Base-by-base conservation (phyloP, 441 rosid genomes). In the Gossypium davidsonii region DNA sequence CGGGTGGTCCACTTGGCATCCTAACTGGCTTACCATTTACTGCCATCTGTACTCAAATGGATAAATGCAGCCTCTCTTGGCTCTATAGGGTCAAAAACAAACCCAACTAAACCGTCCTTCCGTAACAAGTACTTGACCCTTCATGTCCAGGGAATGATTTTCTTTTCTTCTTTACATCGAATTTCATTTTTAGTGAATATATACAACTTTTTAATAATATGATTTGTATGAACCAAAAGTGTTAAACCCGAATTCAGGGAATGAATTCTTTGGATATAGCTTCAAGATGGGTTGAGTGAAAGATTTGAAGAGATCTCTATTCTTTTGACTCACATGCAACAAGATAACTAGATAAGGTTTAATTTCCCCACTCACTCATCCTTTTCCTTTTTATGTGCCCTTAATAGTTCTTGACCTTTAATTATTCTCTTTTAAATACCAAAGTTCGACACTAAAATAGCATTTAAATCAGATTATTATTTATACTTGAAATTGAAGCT, bases 1-100 rank as follows among this genome's bases (percentile, higher is more conserved):
- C 70, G 17, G 17, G 76, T 84, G 88, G 85, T 83, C 87, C 87
- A 83, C 69, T 17, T 78, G 80, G 31, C 77, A 75, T 79, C 81
- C 79, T 28, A 79, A 55, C 39, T 78, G 83, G 80, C 74, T 51
- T 3, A 26, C n/a, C 59, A 3, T 20, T 44, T 21, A 25, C 12
- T 18, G 71, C 61, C 77, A 25, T 46, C 67, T 77, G 78, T 52
- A 72, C 18, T 6, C 6, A 6, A 70, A 37, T 67, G 79, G 80
- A 79, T 76, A 85, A 79, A 72, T 59, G 69, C 65, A 55, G 3
- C 78, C 68, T 69, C 72, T 67, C 75, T 1, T 66, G 59, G 28
- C 37, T 20, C 23, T 37, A 42, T 12, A 76, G 76, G 61, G 84
- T 67, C 37, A 66, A 67, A 67, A 63, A 10, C 9, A 42, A 64